A percentile compares a stretch with the other conserved stretches of the same genome.
Evolutionary conservation across 148 eudicot genomes (phyloP).

Genomic region (Rhododendron mucronatum): DNA sequence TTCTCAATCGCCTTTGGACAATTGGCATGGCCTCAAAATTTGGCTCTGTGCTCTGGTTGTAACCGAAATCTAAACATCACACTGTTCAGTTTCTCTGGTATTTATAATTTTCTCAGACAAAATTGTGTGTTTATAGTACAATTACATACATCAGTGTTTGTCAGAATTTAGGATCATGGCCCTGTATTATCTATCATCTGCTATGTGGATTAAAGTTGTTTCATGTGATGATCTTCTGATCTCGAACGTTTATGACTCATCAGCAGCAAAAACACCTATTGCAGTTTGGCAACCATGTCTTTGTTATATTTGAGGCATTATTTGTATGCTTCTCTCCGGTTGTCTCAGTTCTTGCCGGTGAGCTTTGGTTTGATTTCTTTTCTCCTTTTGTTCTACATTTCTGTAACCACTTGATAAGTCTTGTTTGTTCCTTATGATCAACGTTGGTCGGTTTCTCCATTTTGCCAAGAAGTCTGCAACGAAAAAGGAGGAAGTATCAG

Average conservation of each 20-base stretch:
- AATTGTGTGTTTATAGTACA: slow-evolving; percentile 1
- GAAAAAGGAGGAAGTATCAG: too few species aligned
- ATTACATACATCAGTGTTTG: background rate
- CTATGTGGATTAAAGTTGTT: background rate
- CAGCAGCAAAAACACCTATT: background rate
- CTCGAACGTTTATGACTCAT: background rate
- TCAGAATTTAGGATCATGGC: background rate
- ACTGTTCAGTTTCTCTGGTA: background rate
- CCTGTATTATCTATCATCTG: background rate
- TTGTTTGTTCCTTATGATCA: background rate
- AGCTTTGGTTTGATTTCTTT: background rate
- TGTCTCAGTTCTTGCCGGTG: background rate
- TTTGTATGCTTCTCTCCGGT: background rate
- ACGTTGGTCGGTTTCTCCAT: background rate
- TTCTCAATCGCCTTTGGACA: background rate
- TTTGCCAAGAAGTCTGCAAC: too few species aligned
- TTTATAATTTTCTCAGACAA: background rate
- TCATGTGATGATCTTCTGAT: background rate
- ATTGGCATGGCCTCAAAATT: background rate
- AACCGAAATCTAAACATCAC: background rate
- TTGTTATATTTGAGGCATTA: background rate
- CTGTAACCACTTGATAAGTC: background rate
- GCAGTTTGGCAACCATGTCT: background rate
- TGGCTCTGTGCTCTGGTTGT: background rate
- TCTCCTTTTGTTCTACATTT: too few species aligned